Conservation (phyloP, 371 early-diverging fungal genomes). For the Caulochytrium protostelioides region DNA sequence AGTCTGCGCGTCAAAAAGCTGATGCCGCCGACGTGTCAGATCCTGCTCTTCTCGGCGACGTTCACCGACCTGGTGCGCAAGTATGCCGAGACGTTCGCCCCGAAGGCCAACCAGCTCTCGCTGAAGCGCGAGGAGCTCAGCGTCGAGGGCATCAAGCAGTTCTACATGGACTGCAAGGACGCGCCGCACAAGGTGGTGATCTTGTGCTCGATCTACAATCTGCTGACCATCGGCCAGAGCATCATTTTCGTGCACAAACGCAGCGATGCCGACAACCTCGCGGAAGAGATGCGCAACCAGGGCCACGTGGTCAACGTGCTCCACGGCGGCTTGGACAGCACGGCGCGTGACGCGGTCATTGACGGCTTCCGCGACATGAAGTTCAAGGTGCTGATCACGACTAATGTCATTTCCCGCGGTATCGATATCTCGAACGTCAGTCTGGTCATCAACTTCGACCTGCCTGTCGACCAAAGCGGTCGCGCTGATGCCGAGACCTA, state of each 20-base stretch:
- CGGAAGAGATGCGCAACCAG: conserved; percentile 45
- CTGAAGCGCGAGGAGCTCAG: conserved; percentile 73
- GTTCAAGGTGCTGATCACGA: conserved; percentile 85
- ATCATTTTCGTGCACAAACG: conserved; percentile 82
- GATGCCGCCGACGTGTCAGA: conserved; percentile 47
- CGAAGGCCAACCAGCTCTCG: conserved; percentile 62
- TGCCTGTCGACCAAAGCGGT: conserved; percentile 7
- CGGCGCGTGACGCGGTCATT: conserved; percentile 80
- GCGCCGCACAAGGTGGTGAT: conserved; percentile 61
- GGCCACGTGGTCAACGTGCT: conserved; percentile 67
- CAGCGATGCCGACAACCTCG: conserved; percentile 48
- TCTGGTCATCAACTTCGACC: conserved; percentile 66
- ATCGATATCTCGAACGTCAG: conserved; percentile 93
- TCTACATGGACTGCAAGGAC: conserved; percentile 76
- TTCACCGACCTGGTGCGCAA: conserved; percentile 57
- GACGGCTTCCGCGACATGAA: conserved; percentile 75
- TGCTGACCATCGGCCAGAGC: conserved; percentile 85
- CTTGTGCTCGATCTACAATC: conserved; percentile 61
- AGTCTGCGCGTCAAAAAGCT: conserved; percentile 44
- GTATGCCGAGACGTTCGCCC: conserved; percentile 58
- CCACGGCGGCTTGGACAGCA: conserved; percentile 65
- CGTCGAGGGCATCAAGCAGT: conserved; percentile 88
- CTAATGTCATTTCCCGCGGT: conserved; percentile 91
- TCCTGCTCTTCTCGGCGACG: conserved; percentile 91
- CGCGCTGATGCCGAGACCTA: conserved; percentile 81